phyloP scores from a whole-genome alignment of 192 early-diverging fungal genomes.

The Mortierella antarctica region DNA sequence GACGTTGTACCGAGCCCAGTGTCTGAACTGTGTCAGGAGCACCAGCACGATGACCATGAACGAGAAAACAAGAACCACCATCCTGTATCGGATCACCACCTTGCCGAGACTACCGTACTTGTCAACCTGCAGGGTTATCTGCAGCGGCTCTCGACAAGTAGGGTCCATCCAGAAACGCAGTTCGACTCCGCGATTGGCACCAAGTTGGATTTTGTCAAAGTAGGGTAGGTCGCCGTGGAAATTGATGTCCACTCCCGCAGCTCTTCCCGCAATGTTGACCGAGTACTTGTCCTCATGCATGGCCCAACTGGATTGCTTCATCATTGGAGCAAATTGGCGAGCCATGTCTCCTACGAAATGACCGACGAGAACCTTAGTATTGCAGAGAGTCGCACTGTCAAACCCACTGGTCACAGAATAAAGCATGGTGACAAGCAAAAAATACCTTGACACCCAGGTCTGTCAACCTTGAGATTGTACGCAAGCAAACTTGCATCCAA shows the following conservation, averaged over 20 bases:
- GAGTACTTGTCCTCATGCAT: constrained; percentile 67
- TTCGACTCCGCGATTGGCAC: constrained; percentile 52
- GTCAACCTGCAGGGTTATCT: constrained; percentile 65
- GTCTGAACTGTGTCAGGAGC: constrained; percentile 57
- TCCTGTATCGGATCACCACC: constrained; percentile 76
- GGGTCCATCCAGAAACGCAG: constrained; percentile 68
- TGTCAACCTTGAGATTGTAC: constrained; percentile 59
- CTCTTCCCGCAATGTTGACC: constrained; percentile 51
- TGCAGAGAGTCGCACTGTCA: background rate
- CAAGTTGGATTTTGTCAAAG: constrained; percentile 18
- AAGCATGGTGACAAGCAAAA: background rate
- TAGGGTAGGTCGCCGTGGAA: constrained; percentile 66
- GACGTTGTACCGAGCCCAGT: constrained; percentile 33
- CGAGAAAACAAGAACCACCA: constrained; percentile 73
- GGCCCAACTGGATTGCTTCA: constrained; percentile 65
- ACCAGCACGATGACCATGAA: constrained; percentile 72
- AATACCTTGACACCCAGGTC: constrained; percentile 49
- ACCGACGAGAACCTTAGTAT: background rate
- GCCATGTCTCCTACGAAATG: background rate
- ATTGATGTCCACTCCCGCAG: constrained; percentile 51
- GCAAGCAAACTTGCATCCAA: constrained; percentile 64
- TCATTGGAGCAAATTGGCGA: constrained; percentile 56
- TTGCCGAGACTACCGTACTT: constrained; percentile 78
- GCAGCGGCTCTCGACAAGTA: constrained; percentile 53
- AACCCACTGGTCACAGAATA: background rate